Conservation (phyloP, 768 basidiomycete genomes). For the Calocybe cyanea region DNA sequence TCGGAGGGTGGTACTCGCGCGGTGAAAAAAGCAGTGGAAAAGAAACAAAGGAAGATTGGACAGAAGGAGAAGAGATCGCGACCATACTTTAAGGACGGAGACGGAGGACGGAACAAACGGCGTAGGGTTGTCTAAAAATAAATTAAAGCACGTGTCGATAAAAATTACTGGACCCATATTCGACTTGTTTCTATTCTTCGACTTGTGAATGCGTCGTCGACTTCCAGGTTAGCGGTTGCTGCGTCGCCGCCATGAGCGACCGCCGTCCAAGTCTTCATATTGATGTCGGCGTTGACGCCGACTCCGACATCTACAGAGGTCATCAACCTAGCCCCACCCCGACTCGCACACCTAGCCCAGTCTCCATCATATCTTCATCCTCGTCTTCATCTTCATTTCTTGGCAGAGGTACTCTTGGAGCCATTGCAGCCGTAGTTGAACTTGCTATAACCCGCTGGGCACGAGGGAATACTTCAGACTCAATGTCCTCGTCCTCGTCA, state of each 20-base stretch:
- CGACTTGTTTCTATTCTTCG: neutral
- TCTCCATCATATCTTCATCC: slow-evolving; percentile 34
- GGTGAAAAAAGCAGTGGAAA: slow-evolving; percentile 85
- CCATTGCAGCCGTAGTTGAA: slow-evolving; percentile 61
- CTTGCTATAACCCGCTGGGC: slow-evolving; percentile 73
- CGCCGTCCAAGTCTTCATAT: slow-evolving; percentile 15
- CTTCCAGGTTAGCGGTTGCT: slow-evolving; percentile 5
- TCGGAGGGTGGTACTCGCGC: slow-evolving; percentile 73
- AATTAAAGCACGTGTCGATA: slow-evolving; percentile 6
- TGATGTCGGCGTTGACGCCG: slow-evolving; percentile 18
- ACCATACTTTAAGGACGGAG: slow-evolving; percentile 43
- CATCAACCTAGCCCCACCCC: slow-evolving; percentile 25
- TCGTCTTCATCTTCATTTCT: slow-evolving; percentile 36
- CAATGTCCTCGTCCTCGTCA: slow-evolving; percentile 41
- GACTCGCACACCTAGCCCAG: slow-evolving; percentile 23
- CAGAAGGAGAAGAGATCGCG: slow-evolving; percentile 88
- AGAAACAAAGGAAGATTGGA: slow-evolving; percentile 80
- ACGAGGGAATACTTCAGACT: slow-evolving; percentile 37
- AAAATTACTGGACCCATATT: too few relatives aligned
- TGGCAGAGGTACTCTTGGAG: slow-evolving; percentile 41
- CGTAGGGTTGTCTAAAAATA: slow-evolving; percentile 15
- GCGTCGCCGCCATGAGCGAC: slow-evolving; percentile 7
- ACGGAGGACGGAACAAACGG: slow-evolving; percentile 15
- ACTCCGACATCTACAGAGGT: slow-evolving; percentile 62
- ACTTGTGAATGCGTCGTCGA: neutral